Evolutionary conservation across 805 yeast genomes (phyloP), one percentile per base, ranked within the genome.

Genomic region (Starmera dryadoides): DNA sequence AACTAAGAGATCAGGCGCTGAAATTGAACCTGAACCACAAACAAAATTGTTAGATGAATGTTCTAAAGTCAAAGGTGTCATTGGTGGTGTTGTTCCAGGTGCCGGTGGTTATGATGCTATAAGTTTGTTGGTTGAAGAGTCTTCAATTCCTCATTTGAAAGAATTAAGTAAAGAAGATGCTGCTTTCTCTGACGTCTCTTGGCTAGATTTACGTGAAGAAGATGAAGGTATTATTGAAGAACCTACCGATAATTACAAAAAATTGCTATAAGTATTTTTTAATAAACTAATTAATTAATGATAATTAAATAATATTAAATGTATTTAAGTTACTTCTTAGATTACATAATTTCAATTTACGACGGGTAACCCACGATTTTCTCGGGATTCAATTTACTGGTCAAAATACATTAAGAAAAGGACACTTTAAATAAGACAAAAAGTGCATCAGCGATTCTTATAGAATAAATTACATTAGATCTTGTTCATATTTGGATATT

Each of bases 51-150:
- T 93, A 7, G 77, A 91, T 52, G 57, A 64, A 15, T 77, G 84
- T 42, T 57, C 69, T 31, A 47, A 59, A 8, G 54, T 86, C 17
- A 66, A 65, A 0, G 98, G 98, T 14, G 93, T 87, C 23, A 49
- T 91, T 16, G 95, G 96, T 0, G 97, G 96, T n/a, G 89, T 93
- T 26, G 95, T 93, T 4, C 98, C 98, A 0, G 98, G 98, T 2
- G 98, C 98, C 0, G 98, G 98, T 21, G 98, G 98, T 0, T 84
- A 79, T 55, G 98, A 93, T 64, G 98, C 98, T 1, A 75, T 93
- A 16, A 75, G 94, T 40, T 52, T 91, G 21, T 59, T 93, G 21
- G 81, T 82, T 3, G 68, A 73, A 2, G 76, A 72, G 21, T 52
- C 59, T 1, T 57, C 73, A 3, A 56, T 73, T 3, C 58, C 51